Percentiles rank a stretch among this genome's conserved stretches.
These are phyloP conservation scores for Monilinia polystroma DNA, from an alignment of 2,329 filamentous ascomycete genomes.

Conservation along the genomic window DNA sequence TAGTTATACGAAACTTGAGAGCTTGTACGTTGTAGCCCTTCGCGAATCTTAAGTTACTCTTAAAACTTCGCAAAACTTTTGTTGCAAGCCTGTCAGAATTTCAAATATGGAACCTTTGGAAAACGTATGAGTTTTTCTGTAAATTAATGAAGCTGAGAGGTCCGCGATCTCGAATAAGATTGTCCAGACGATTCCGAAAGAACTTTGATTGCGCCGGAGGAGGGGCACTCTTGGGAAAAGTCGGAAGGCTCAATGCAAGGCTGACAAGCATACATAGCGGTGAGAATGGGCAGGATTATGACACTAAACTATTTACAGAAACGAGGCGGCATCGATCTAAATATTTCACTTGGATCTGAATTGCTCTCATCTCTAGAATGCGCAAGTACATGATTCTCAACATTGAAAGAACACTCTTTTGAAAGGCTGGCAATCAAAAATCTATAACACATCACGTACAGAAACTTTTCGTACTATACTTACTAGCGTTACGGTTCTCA, in stretches of 20 bases:
- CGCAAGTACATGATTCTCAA: background rate
- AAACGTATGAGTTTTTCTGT: background rate
- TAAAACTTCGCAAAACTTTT: background rate
- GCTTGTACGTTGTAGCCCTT: background rate
- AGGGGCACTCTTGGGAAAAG: slow-evolving; percentile 14
- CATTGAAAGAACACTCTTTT: background rate
- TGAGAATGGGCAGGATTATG: background rate
- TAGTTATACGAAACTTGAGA: background rate
- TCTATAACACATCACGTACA: background rate
- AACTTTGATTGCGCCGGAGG: background rate
- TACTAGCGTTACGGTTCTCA: background rate
- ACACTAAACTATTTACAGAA: slow-evolving; percentile 11
- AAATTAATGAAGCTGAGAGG: background rate
- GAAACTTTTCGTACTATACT: background rate
- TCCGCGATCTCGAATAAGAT: background rate
- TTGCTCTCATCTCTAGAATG: background rate
- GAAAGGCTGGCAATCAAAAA: background rate
- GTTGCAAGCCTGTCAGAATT: background rate
- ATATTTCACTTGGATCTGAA: slow-evolving; percentile 15
- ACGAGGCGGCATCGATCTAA: slow-evolving; percentile 13
- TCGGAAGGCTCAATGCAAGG: slow-evolving; percentile 16
- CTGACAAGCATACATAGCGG: slow-evolving; percentile 13
- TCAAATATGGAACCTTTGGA: background rate
- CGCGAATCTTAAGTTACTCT: background rate
- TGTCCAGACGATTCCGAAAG: background rate